These are phyloP conservation scores for Nasturtium officinale DNA, from an alignment of 345 rosid species.

Conservation along the genomic window DNA sequence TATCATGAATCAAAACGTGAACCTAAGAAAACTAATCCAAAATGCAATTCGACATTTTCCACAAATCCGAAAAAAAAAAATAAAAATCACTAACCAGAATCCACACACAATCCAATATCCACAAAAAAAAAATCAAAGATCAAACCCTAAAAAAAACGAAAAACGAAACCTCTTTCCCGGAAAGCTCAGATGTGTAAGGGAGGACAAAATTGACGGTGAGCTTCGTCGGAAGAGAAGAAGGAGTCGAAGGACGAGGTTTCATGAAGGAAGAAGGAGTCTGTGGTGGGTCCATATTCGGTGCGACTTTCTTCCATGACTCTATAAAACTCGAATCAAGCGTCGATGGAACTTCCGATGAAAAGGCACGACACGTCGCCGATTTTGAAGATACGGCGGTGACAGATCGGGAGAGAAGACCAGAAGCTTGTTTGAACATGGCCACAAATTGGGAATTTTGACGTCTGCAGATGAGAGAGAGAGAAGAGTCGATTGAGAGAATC, in stretches of 20 bases:
- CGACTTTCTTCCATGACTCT: constrained; percentile 71
- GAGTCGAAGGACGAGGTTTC: constrained; percentile 64
- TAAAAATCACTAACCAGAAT: constrained; percentile 9
- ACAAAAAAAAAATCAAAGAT: not conserved
- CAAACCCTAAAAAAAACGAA: constrained; percentile 20
- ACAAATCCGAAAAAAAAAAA: constrained; percentile 13
- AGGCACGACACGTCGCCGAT: constrained; percentile 47
- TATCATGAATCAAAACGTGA: not conserved
- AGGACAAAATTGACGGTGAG: constrained; percentile 89
- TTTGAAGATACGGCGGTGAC: constrained; percentile 41
- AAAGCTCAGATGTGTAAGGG: constrained; percentile 62
- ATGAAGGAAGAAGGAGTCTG: constrained; percentile 74
- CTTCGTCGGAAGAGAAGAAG: constrained; percentile 71
- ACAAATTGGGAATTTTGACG: not conserved
- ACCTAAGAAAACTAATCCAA: not conserved
- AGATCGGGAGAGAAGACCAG: constrained; percentile 53
- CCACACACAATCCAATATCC: constrained; percentile 27
- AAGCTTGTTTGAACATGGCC: constrained; percentile 57
- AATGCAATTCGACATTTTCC: constrained; percentile 4
- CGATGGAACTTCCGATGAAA: constrained; percentile 60
- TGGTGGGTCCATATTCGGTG: constrained; percentile 78
- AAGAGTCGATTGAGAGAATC: too few relatives aligned
- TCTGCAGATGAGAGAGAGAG: constrained; percentile 28
- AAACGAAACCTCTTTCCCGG: constrained; percentile 56
- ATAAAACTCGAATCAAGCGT: constrained; percentile 54